A percentile compares a stretch with the other conserved stretches of the same genome.
Conservation (phyloP, 2,329 filamentous ascomycete genomes). For the Fusarium gaditjirri region DNA sequence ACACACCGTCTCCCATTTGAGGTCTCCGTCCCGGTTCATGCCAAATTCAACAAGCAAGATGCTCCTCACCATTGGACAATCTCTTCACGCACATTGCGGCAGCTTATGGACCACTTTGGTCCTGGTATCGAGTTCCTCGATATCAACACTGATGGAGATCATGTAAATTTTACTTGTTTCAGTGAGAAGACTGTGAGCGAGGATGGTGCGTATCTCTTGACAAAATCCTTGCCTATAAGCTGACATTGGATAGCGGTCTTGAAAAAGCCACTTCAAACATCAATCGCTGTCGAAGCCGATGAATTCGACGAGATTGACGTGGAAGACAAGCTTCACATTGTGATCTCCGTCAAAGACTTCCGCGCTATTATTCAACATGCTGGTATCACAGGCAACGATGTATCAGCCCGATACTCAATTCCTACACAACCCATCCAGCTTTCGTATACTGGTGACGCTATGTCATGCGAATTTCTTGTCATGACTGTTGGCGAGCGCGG, state of each 20-base stretch:
- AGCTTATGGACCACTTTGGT: conserved; percentile 83
- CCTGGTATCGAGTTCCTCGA: conserved; percentile 84
- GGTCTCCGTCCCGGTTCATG: conserved; percentile 77
- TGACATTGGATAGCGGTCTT: conserved; percentile 67
- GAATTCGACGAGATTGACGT: conserved; percentile 82
- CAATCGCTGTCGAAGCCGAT: conserved; percentile 78
- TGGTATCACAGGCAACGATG: conserved; percentile 71
- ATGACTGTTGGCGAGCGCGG: conserved; percentile 81
- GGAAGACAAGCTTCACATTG: conserved; percentile 79
- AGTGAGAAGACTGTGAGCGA: conserved; percentile 81
- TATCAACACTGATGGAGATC: conserved; percentile 77
- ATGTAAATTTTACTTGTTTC: conserved; percentile 83
- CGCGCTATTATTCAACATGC: conserved; percentile 82
- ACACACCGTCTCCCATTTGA: conserved; percentile 83
- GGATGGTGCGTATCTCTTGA: conserved; percentile 48
- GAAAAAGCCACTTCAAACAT: conserved; percentile 83
- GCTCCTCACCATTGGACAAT: conserved; percentile 79
- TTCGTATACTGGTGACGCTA: conserved; percentile 73
- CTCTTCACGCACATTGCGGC: conserved; percentile 74
- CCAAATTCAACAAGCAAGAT: conserved; percentile 75
- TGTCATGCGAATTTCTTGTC: conserved; percentile 80
- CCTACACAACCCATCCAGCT: conserved; percentile 79
- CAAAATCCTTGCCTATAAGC: background rate
- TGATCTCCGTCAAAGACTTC: conserved; percentile 86
- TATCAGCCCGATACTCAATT: conserved; percentile 76